phyloP scores from a whole-genome alignment of 2,329 filamentous ascomycete species.

The Ophiostoma novo-ulmi region DNA sequence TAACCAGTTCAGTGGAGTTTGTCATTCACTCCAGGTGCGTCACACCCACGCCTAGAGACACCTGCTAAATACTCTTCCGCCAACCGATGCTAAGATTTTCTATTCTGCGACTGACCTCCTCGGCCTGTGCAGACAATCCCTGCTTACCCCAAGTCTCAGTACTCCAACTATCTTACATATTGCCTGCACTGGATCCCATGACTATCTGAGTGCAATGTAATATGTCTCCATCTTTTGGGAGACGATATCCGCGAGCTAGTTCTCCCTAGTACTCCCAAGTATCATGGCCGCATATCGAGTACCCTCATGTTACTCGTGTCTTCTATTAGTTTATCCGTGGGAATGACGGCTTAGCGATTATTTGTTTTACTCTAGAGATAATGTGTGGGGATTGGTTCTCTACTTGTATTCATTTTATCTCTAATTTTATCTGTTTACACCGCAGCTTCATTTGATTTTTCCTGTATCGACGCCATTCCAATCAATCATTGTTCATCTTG shows the following conservation, averaged over 20 bases:
- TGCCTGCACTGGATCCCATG: too few species aligned
- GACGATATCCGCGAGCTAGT: background rate
- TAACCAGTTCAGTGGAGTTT: background rate
- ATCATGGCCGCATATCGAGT: background rate
- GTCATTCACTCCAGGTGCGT: background rate
- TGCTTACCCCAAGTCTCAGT: background rate
- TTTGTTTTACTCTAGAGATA: background rate
- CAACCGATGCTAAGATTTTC: background rate
- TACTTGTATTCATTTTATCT: background rate
- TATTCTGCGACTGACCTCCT: background rate
- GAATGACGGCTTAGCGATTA: background rate
- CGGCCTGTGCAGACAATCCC: background rate
- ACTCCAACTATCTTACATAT: background rate
- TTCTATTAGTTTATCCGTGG: background rate
- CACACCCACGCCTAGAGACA: background rate
- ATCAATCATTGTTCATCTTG: background rate
- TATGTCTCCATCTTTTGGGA: background rate
- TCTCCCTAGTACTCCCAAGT: background rate
- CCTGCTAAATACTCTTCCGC: conserved; percentile 19
- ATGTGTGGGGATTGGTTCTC: background rate
- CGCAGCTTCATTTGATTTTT: background rate
- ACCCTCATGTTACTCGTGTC: background rate
- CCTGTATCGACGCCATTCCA: background rate
- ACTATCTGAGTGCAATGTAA: too few species aligned
- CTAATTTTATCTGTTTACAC: background rate